Conservation (phyloP, 2,329 filamentous ascomycete genomes). For the Nannizziopsis barbatae region DNA sequence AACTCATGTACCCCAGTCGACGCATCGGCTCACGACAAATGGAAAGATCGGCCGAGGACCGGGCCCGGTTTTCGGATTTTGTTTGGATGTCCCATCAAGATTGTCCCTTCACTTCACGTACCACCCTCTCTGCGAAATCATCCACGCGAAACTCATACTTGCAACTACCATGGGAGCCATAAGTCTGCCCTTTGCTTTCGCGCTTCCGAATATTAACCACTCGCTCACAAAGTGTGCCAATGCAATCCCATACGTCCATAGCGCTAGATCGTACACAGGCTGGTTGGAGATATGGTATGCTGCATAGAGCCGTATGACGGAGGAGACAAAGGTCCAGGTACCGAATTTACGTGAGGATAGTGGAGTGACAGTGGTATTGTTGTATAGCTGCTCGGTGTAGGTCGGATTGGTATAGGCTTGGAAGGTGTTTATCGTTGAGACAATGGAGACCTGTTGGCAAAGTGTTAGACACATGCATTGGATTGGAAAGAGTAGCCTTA, state of each 20-base stretch:
- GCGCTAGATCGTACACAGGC: conserved; percentile 64
- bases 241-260: conserved; percentile 73
- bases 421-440: conserved; percentile 73
- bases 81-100: background rate
- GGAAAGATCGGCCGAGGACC: background rate
- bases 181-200: conserved; percentile 51
- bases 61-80: too few relatives aligned
- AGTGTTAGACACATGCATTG: conserved; percentile 7
- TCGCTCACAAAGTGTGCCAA: conserved; percentile 69
- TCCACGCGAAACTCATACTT: conserved; percentile 48
- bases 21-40: too few relatives aligned
- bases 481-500: conserved; percentile 28
- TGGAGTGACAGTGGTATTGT: conserved; percentile 51
- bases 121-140: conserved; percentile 45
- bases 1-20: too few relatives aligned
- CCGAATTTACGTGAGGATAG: conserved; percentile 72
- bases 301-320: conserved; percentile 67
- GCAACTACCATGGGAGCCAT: conserved; percentile 49
- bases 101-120: conserved; percentile 22
- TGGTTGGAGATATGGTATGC: conserved; percentile 68
- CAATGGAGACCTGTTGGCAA: conserved; percentile 56
- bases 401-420: conserved; percentile 71
- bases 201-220: conserved; percentile 66
- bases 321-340: conserved; percentile 73
- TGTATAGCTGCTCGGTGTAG: conserved; percentile 77